Conservation (phyloP, 1,139 yeast species). For the Chernovozyma aurita region DNA sequence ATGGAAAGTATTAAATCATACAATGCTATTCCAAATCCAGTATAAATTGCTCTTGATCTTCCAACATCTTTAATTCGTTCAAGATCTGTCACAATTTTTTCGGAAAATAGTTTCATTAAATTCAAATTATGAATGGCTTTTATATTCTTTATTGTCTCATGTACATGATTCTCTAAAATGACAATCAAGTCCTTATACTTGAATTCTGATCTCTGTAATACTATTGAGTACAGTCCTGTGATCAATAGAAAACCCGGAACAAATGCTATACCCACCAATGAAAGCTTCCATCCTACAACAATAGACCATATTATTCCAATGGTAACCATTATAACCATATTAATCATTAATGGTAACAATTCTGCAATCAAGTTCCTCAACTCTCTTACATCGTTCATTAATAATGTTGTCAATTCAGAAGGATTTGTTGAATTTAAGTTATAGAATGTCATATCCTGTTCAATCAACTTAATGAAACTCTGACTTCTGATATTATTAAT, state of each 20-base stretch:
- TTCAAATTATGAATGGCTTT: slow-evolving; percentile 60
- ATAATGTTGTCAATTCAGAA: slow-evolving; percentile 58
- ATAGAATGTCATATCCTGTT: slow-evolving; percentile 58
- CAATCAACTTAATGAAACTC: slow-evolving; percentile 45
- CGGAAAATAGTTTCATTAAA: slow-evolving; percentile 44
- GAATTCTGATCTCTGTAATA: slow-evolving; percentile 54
- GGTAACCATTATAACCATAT: slow-evolving; percentile 48
- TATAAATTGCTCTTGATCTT: slow-evolving; percentile 42
- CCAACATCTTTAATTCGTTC: slow-evolving; percentile 30
- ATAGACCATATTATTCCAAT: slow-evolving; percentile 77
- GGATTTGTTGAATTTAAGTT: slow-evolving; percentile 33
- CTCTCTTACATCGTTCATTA: slow-evolving; percentile 81
- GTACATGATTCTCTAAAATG: slow-evolving; percentile 47
- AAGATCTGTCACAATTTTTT: slow-evolving; percentile 29
- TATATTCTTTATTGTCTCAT: slow-evolving; percentile 57
- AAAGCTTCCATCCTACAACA: slow-evolving; percentile 78
- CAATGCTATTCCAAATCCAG: slow-evolving; percentile 63
- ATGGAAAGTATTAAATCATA: slow-evolving; percentile 50
- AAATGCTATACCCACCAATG: slow-evolving; percentile 74
- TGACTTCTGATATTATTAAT: slow-evolving; percentile 48
- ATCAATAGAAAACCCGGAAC: slow-evolving; percentile 56
- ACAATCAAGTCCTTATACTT: slow-evolving; percentile 55
- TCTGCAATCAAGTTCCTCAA: slow-evolving; percentile 60
- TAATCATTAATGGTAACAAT: slow-evolving; percentile 50
- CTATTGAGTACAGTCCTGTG: slow-evolving; percentile 47